Evolutionary conservation across 2,329 filamentous ascomycete genomes (phyloP), one percentile per base, ranked within the genome.

Genomic region (Chalaropsis ovoidea): DNA sequence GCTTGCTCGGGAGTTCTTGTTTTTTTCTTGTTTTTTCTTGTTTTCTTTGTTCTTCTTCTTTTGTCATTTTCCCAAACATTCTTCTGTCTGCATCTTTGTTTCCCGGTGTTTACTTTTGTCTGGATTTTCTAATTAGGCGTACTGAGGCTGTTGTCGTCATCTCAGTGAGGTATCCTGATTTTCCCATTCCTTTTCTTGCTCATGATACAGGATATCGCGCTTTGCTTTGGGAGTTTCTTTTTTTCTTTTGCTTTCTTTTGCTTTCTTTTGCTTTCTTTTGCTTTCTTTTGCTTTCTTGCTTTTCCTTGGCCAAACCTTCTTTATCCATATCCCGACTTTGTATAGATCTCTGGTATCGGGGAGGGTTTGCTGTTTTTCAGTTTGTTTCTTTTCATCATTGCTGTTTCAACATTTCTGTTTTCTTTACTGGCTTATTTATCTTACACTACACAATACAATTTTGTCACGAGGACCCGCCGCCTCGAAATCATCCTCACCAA

Each of bases 401-500:
- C 24, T 62, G 35, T 62, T 43, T 27, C 19, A 47, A 27, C n/a
- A 24, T 19, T 13, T 41, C 17, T 60, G 27, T 41, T 60, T 60
- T 39, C n/a, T 52, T 52, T 52, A 52, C 47, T 52, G 47, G 47
- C 47, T 62, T 62, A 47, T 62, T 15, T 62, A 62, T 62, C 24
- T 62, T 47, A 27, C 42, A 47, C 41, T 58, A 31, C 54, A 62
- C 39, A 62, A 62, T 62, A 62, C 42, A 62, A 47, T 35, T 45
- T 42, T 15, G 27, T 64, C 22, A 24, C 49, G 62, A 41, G 35
- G 62, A 41, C n/a, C 2, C 49, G 17, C 47, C 45, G 22, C 49
- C 45, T 64, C 62, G 31, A 62, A 42, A 62, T 43, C n/a, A 42
- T 45, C 31, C 10, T 41, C 22, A 17, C 39, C 3, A 62, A 41